Conservation (phyloP, 306 rosid genomes). For the Prunus salicina region DNA sequence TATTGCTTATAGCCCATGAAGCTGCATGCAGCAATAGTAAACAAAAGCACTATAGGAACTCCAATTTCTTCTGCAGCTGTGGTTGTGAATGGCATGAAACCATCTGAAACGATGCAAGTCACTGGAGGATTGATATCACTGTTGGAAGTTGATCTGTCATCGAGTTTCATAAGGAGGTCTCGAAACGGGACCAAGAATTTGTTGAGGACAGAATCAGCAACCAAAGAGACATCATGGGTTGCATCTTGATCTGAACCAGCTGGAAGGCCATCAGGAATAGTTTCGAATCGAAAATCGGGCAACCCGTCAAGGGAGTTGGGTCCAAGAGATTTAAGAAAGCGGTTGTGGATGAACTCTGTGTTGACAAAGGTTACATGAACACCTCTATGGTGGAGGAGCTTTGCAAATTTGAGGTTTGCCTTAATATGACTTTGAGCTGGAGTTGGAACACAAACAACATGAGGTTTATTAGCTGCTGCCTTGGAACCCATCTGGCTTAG, state of each 20-base stretch:
- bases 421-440: neutral
- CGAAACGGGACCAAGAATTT: neutral
- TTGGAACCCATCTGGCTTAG: neutral
- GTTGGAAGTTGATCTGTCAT: neutral
- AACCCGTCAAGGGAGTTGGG: no score
- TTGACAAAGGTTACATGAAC: no score
- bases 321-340: no score
- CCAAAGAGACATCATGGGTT: neutral
- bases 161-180: neutral
- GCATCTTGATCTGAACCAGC: neutral
- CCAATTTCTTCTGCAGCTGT: slow-evolving; percentile 7
- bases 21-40: neutral
- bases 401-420: neutral
- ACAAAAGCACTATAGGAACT: neutral
- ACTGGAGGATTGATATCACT: neutral
- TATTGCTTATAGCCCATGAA: slow-evolving; percentile 1
- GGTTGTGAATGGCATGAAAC: neutral
- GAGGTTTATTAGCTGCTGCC: neutral
- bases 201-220: no score
- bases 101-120: slow-evolving; percentile 2
- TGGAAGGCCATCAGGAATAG: neutral
- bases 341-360: no score
- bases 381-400: neutral
- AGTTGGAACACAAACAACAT: neutral
- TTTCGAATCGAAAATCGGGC: no score